Percentiles rank a stretch among this genome's conserved stretches.
These are phyloP conservation scores for Thelonectria blattea DNA, from an alignment of 2,329 filamentous ascomycete species.

Conservation along the genomic window DNA sequence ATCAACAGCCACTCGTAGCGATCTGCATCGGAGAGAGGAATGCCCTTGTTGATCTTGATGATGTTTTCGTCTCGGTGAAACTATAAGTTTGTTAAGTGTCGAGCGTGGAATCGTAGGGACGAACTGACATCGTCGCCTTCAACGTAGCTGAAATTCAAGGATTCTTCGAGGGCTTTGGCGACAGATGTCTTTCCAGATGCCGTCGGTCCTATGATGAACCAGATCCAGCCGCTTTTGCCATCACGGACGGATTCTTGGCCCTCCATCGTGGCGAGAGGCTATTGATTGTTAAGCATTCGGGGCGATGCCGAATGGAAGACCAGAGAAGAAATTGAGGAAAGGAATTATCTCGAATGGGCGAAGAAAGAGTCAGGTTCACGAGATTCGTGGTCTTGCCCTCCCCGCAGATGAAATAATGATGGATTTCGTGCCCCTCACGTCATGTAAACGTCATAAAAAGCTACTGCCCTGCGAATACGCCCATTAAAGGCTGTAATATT, in stretches of 20 bases:
- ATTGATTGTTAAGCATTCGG: background rate
- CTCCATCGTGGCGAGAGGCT: background rate
- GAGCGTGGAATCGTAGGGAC: background rate
- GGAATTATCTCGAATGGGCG: background rate
- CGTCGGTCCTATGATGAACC: constrained; percentile 5
- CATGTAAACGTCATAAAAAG: background rate
- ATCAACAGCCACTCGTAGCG: background rate
- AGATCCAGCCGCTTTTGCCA: background rate
- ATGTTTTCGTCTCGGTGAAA: background rate
- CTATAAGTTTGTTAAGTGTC: background rate
- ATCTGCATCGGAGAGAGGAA: constrained; percentile 3
- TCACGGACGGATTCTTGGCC: background rate
- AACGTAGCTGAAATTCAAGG: background rate
- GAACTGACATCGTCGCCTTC: constrained; percentile 6
- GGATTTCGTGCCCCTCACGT: background rate
- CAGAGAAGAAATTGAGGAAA: background rate
- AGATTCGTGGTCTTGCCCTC: background rate
- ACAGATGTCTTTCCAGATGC: constrained; percentile 5
- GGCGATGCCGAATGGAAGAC: background rate
- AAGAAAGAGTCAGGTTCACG: background rate
- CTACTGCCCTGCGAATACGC: background rate
- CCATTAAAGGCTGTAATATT: background rate
- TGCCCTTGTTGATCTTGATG: background rate
- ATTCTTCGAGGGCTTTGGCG: background rate
- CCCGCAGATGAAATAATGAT: background rate